Percentiles rank a stretch among this genome's conserved stretches.
Evolutionary conservation across 2,329 filamentous ascomycete genomes (phyloP).

Genomic region (Niveomyces coronatus): DNA sequence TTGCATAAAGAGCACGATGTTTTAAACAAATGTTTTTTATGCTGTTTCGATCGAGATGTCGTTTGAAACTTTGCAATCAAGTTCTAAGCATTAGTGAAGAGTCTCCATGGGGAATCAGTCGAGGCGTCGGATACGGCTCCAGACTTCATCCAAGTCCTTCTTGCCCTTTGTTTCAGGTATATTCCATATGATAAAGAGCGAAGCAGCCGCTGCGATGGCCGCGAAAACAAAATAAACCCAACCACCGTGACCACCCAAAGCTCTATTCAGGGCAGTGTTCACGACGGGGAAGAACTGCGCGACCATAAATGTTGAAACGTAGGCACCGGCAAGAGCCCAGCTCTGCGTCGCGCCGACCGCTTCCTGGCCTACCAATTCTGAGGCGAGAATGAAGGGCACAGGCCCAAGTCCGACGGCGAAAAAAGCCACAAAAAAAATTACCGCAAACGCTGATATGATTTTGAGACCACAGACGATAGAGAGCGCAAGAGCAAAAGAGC

Average conservation of each 20-base stretch:
- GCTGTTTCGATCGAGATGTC: background rate
- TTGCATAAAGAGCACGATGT: conserved; percentile 18
- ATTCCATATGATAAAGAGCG: conserved; percentile 57
- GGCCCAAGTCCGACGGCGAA: conserved; percentile 89
- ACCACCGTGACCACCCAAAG: conserved; percentile 53
- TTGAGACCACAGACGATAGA: conserved; percentile 67
- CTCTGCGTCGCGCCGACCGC: conserved; percentile 88
- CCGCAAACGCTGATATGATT: conserved; percentile 67
- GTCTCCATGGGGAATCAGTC: conserved; percentile 34
- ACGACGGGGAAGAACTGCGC: conserved; percentile 91
- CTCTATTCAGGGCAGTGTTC: conserved; percentile 58
- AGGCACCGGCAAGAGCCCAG: conserved; percentile 79
- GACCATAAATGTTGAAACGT: conserved; percentile 82
- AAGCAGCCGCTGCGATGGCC: conserved; percentile 56
- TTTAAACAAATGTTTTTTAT: background rate
- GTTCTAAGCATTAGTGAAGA: background rate
- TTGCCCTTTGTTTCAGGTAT: conserved; percentile 89
- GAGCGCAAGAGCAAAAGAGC: conserved; percentile 65
- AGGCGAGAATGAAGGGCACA: conserved; percentile 87
- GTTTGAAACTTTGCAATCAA: no score
- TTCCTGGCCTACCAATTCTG: conserved; percentile 81
- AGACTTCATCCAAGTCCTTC: conserved; percentile 79
- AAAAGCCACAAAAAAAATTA: conserved; percentile 76
- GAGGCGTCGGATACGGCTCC: conserved; percentile 55
- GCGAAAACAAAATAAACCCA: conserved; percentile 92